These are phyloP conservation scores for Tricladium varicosporioides DNA, from an alignment of 2,329 filamentous ascomycete species.

Conservation along the genomic window DNA sequence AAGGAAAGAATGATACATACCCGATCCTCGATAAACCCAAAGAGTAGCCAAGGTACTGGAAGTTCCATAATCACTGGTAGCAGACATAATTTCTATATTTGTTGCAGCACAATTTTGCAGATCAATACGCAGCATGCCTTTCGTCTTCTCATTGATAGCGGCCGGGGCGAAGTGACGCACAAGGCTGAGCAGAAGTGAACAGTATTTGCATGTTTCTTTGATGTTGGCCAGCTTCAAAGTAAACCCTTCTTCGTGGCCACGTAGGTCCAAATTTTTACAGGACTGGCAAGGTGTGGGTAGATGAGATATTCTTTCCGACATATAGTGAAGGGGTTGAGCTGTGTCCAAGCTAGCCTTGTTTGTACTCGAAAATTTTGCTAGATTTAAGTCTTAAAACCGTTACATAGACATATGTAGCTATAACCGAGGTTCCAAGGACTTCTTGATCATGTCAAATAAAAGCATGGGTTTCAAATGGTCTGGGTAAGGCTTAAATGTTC, in stretches of 20 bases:
- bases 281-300: not conserved
- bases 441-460: not conserved
- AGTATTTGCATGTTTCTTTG: constrained; percentile 8
- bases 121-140: constrained; percentile 4
- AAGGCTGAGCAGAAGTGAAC: constrained; percentile 5
- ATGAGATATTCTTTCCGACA: not conserved
- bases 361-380: not conserved
- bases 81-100: constrained; percentile 5
- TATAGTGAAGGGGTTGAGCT: not conserved
- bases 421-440: not conserved
- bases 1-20: not conserved
- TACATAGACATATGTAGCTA: not conserved
- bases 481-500: not conserved
- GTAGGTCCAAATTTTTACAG: constrained; percentile 1
- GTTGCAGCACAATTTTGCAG: constrained; percentile 1
- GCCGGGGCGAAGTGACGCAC: not conserved
- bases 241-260: constrained; percentile 4
- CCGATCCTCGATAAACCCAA: constrained; percentile 6
- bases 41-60: constrained; percentile 4
- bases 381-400: not conserved
- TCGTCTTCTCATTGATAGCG: not conserved
- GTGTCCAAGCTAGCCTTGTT: not conserved
- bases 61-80: constrained; percentile 3
- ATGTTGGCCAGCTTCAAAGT: constrained; percentile 2
- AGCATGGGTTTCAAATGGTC: not conserved